Base-by-base conservation (phyloP, 2,329 filamentous ascomycete genomes). In the Alternaria hordeiaustralica region DNA sequence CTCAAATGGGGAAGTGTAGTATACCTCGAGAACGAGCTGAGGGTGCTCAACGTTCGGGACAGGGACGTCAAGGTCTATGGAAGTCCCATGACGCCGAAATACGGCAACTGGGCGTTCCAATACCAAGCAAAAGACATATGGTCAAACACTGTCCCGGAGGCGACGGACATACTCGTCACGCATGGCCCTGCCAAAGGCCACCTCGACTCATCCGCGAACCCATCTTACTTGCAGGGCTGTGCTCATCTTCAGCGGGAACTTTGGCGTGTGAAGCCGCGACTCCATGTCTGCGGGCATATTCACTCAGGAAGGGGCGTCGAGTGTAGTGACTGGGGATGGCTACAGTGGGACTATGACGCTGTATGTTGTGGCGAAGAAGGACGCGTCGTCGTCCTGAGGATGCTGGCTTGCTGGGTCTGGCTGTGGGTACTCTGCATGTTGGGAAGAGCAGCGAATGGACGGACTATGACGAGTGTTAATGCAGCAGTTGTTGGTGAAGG, bases 271-370 rank as follows among this genome's bases (percentile, higher is more conserved):
- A 68, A 62, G 46, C 93, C 93, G 0, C 83, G 83, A 21, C 82
- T 96, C 6, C 92, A 95, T 76, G 86, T 96, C 58, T 96, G 94
- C 75, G 93, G 92, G 1, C 93, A 97, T 78, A 86, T 94, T n/a
- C 93, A 96, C 81, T 89, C 85, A 66, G 91, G 87, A 13, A 85
- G 89, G 51, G 93, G 92, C 7, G 83, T 82, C 26, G 89, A 94
- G 72, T 76, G 87, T 0, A 84, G 90, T 9, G 89, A 87, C 77
- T 96, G 90, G 84, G 91, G 94, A 76, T 85, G 87, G 36, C 86
- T 87, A 63, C 91, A 95, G 79, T 80, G 78, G 28, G 85, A 85
- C 2, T 93, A 92, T 79, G 92, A 95, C 80, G 81, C 82, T 10
- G 82, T 58, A 2, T 49, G 55, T 33, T 15, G 79, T 44, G 25